Evolutionary conservation across 2,329 filamentous ascomycete genomes (phyloP), one percentile per base, ranked within the genome.

Genomic region (Hypoxylon sp.): DNA sequence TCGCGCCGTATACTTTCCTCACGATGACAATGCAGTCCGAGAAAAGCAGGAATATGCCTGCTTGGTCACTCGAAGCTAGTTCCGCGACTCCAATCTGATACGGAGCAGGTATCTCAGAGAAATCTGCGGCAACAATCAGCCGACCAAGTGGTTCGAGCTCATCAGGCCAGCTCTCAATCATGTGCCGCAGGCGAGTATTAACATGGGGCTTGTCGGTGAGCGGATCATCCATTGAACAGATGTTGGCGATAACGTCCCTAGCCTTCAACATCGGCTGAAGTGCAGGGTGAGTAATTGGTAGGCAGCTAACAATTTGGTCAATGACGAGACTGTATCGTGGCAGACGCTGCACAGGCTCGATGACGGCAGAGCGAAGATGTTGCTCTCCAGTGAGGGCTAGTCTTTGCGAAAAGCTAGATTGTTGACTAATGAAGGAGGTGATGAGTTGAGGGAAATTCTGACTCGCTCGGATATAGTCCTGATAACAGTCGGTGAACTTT

Each of bases 321-420:
- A 99, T 98, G 77, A 98, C 91, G 37, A 99, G 85, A 76, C 94
- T 98, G 81, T 99, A 99, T 26, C 96, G 91, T 26, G 96, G 96
- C 57, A 99, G 86, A 57, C 96, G 88, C 80, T 99, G 96, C 0
- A 99, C 94, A 2, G 96, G 96, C 80, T 99, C 96, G 78, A 99
- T 99, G 60, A 99, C 87, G 70, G 96, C 88, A 3, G 96, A 98
- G 53, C 93, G 94, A 59, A 98, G 87, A 63, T 90, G 88, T 81
- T 99, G 96, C 79, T 98, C 96, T 61, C 96, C 95, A 2, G 92
- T 92, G 70, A 94, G 90, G 57, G 93, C 89, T 2, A 98, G 89
- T 50, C 92, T 86, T 73, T 92, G 91, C 2, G 92, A 91, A 78
- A 97, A 95, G 75, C 91, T 94, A 1, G 94, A 95, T 68, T 92